phyloP scores from a whole-genome alignment of 768 basidiomycete species.

The Fibroporia radiculosa region DNA sequence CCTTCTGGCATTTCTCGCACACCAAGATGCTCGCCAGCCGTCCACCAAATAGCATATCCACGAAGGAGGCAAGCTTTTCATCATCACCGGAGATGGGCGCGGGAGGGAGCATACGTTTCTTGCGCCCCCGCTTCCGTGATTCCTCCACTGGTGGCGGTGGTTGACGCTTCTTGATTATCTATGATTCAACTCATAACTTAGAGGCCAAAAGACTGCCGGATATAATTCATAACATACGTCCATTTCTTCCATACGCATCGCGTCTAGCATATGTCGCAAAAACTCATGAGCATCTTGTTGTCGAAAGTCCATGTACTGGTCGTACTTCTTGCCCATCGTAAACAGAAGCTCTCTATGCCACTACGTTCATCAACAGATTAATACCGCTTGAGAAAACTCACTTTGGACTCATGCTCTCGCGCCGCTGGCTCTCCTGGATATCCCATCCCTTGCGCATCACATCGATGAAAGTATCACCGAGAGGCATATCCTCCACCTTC shows the following conservation, averaged over 20 bases:
- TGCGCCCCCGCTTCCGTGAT: slow-evolving; percentile 21
- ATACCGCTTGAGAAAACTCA: slow-evolving; percentile 27
- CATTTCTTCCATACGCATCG: slow-evolving; percentile 90
- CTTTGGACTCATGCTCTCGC: slow-evolving; percentile 60
- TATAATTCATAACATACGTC: slow-evolving; percentile 48
- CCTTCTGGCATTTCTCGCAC: slow-evolving; percentile 89
- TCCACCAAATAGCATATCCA: slow-evolving; percentile 89
- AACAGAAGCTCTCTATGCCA: slow-evolving; percentile 48
- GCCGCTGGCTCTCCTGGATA: slow-evolving; percentile 41
- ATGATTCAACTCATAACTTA: no score
- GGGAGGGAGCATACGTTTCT: neutral
- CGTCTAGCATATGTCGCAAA: slow-evolving; percentile 80
- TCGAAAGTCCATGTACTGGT: slow-evolving; percentile 90
- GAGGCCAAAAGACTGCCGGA: neutral
- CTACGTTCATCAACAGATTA: neutral
- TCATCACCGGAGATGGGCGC: slow-evolving; percentile 22
- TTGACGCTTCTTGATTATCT: slow-evolving; percentile 76
- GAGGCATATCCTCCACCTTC: slow-evolving; percentile 55
- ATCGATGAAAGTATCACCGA: slow-evolving; percentile 60
- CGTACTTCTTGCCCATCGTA: slow-evolving; percentile 76
- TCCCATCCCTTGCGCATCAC: slow-evolving; percentile 60
- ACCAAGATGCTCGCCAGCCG: slow-evolving; percentile 86
- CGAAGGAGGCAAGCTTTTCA: slow-evolving; percentile 57
- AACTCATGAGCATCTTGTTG: slow-evolving; percentile 98
- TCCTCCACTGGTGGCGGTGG: slow-evolving; percentile 35